Evolutionary conservation across 345 rosid species (phyloP).

Genomic region (Moricandia arvensis): DNA sequence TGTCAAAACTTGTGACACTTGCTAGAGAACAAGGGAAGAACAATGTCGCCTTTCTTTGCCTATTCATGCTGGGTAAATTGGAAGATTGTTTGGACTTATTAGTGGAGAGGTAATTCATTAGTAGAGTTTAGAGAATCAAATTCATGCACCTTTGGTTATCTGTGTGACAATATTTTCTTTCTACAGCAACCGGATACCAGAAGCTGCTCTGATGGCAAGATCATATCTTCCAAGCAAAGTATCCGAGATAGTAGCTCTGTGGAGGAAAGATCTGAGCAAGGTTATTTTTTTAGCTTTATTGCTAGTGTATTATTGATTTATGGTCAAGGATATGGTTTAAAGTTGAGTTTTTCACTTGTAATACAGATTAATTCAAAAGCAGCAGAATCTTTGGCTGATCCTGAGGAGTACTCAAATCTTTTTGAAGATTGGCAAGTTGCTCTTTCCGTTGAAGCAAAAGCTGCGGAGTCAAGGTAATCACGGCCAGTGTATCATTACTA

Average conservation of each 20-base stretch:
- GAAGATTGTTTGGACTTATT: constrained; percentile 93
- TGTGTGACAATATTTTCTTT: constrained; percentile 26
- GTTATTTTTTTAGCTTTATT: constrained; percentile 37
- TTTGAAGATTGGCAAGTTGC: constrained; percentile 99
- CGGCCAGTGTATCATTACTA: background rate
- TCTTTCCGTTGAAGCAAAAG: constrained; percentile 77
- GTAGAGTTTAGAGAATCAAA: background rate
- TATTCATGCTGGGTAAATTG: constrained; percentile 90
- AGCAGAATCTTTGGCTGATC: constrained; percentile 98
- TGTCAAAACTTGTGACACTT: constrained; percentile 69
- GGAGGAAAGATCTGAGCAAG: constrained; percentile 97
- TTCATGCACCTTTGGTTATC: constrained; percentile 3
- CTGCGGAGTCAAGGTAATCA: constrained; percentile 75
- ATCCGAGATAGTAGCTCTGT: constrained; percentile 86
- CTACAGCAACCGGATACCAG: constrained; percentile 96
- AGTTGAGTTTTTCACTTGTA: constrained; percentile 8
- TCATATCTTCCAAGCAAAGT: constrained; percentile 99
- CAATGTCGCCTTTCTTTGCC: constrained; percentile 91
- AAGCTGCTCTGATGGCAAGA: constrained; percentile 99
- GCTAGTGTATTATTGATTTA: background rate
- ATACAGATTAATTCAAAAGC: constrained; percentile 93
- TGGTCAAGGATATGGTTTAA: background rate
- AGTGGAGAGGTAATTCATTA: constrained; percentile 72
- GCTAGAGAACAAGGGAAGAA: constrained; percentile 97
- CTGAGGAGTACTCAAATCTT: constrained; percentile 92